Evolutionary conservation across 1,284 basidiomycete species (phyloP).

Genomic region (Ceratobasidium sp.): DNA sequence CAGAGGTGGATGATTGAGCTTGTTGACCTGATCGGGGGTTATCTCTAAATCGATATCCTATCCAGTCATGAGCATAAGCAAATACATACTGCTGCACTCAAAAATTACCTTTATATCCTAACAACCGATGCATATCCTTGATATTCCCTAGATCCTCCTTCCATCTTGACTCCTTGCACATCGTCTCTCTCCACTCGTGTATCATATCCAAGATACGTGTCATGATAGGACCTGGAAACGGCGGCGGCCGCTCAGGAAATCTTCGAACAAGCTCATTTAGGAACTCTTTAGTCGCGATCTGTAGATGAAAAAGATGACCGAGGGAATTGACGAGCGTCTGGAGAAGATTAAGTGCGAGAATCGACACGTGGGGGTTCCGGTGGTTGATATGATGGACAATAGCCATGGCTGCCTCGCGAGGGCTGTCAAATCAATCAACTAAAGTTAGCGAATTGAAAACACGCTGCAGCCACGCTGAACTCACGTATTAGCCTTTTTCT

Average conservation of each 20-base stretch:
- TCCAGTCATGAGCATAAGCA: not conserved
- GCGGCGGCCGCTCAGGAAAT: constrained; percentile 97
- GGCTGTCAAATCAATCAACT: constrained; percentile 62
- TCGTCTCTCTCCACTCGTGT: constrained; percentile 94
- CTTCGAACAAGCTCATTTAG: constrained; percentile 97
- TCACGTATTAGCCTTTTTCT: constrained; percentile 97
- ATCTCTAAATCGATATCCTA: constrained; percentile 89
- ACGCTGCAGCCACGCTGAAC: constrained; percentile 56
- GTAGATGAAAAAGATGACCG: constrained; percentile 97
- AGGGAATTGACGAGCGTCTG: constrained; percentile 96
- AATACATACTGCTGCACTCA: not conserved
- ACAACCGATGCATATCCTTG: constrained; percentile 95
- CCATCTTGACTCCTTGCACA: constrained; percentile 81
- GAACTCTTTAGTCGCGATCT: constrained; percentile 98
- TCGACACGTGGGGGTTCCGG: constrained; percentile 89
- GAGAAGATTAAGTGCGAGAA: constrained; percentile 86
- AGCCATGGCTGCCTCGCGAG: constrained; percentile 90
- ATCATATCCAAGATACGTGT: constrained; percentile 94
- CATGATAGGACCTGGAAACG: constrained; percentile 96
- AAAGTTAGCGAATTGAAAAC: constrained; percentile 17
- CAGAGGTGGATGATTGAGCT: constrained; percentile 59
- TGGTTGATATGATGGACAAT: constrained; percentile 88
- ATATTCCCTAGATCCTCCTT: constrained; percentile 98
- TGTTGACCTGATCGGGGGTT: constrained; percentile 54
- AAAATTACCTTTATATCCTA: constrained; percentile 87